Percentiles rank a stretch among this genome's conserved stretches.
Conservation (phyloP, 2,329 filamentous ascomycete species). For the Proliferodiscus dingleyae region DNA sequence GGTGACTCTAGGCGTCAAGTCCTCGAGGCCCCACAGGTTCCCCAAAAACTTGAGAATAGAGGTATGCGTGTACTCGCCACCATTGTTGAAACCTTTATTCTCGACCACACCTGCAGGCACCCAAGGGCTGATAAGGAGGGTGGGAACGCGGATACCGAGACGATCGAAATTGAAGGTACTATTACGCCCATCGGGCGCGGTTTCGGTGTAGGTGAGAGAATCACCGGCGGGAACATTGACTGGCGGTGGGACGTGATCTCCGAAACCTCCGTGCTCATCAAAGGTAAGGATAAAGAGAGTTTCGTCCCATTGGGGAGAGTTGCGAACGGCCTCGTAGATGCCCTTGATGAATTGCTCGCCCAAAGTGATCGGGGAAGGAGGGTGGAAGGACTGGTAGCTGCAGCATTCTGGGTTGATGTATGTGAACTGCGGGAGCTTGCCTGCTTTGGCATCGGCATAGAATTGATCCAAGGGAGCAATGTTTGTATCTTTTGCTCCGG, state of each 20-base stretch:
- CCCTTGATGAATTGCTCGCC: slow-evolving; percentile 42
- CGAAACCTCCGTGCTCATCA: slow-evolving; percentile 44
- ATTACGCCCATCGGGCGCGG: slow-evolving; percentile 32
- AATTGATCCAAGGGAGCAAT: slow-evolving; percentile 38
- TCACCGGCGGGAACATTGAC: slow-evolving; percentile 36
- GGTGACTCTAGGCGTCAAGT: slow-evolving; percentile 21
- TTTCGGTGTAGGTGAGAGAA: slow-evolving; percentile 34
- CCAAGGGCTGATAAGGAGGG: slow-evolving; percentile 40
- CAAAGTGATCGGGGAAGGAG: slow-evolving; percentile 38
- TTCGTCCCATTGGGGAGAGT: slow-evolving; percentile 41
- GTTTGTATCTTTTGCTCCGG: slow-evolving; percentile 32
- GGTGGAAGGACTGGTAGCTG: slow-evolving; percentile 43
- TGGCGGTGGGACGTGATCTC: slow-evolving; percentile 42
- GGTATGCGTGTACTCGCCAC: slow-evolving; percentile 40
- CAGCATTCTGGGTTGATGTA: slow-evolving; percentile 50
- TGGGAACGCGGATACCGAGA: slow-evolving; percentile 40
- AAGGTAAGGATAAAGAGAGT: slow-evolving; percentile 44
- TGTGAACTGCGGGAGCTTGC: slow-evolving; percentile 40
- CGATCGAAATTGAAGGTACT: slow-evolving; percentile 38
- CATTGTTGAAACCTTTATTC: slow-evolving; percentile 33
- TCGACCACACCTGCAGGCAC: slow-evolving; percentile 38
- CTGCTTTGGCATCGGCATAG: slow-evolving; percentile 39
- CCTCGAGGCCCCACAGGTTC: slow-evolving; percentile 36
- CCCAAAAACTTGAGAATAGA: slow-evolving; percentile 39
- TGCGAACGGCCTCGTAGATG: slow-evolving; percentile 41